Conservation (phyloP, 345 rosid species). For the Gossypium mustelinum region DNA sequence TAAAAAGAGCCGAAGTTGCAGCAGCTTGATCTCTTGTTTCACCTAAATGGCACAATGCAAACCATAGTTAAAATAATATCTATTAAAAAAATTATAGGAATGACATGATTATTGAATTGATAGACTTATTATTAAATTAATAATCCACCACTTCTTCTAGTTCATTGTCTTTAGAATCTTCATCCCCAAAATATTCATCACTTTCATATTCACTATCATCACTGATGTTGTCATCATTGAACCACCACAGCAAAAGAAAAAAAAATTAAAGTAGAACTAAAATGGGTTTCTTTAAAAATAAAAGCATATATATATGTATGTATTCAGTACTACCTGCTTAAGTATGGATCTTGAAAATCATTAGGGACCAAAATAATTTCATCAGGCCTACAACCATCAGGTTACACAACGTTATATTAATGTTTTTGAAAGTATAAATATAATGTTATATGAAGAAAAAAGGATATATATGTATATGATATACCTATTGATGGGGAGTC, state of each 20-base stretch:
- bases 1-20: neutral
- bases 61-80: too few relatives aligned
- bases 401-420: too few relatives aligned
- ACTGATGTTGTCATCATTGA: neutral
- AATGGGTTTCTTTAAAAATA: too few relatives aligned
- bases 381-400: neutral
- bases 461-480: too few relatives aligned
- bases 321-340: neutral
- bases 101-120: neutral
- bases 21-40: too few relatives aligned
- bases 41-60: neutral
- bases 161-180: neutral
- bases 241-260: neutral
- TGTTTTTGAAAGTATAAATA: too few relatives aligned
- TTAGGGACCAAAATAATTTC: neutral
- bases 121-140: neutral
- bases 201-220: neutral
- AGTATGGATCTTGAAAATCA: neutral
- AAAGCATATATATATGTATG: too few relatives aligned
- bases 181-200: neutral
- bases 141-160: neutral
- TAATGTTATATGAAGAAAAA: too few relatives aligned
- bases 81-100: neutral
- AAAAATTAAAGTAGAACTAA: neutral
- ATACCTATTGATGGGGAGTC: too few relatives aligned